Percentiles rank a stretch among this genome's conserved stretches.
phyloP scores from a whole-genome alignment of 441 rosid species.

The Populus hybrid region DNA sequence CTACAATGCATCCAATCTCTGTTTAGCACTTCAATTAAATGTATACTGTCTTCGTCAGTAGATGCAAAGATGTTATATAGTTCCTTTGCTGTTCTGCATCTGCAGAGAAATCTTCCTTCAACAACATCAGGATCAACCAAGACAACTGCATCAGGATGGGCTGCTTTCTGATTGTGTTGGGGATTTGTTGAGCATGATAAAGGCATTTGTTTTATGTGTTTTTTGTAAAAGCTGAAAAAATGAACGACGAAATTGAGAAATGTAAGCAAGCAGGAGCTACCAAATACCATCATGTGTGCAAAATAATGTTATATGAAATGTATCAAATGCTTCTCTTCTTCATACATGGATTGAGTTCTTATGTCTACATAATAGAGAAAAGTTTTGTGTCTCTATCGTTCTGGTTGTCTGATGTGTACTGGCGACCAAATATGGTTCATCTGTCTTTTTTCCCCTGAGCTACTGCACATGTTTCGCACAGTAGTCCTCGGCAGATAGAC shows the following conservation, averaged over 20 bases:
- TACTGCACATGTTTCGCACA: not conserved
- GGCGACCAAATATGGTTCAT: not conserved
- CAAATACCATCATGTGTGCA: conserved; percentile 27
- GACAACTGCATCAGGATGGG: conserved; percentile 89
- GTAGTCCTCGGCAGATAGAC: too few relatives aligned
- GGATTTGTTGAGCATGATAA: conserved; percentile 18
- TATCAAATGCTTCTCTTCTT: conserved; percentile 11
- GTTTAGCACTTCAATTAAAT: not conserved
- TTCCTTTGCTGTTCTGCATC: conserved; percentile 14
- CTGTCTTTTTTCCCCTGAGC: not conserved
- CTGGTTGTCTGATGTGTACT: not conserved
- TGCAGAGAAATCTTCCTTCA: conserved; percentile 84
- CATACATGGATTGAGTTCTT: conserved; percentile 11
- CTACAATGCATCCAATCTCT: not conserved
- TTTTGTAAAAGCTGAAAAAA: conserved; percentile 6
- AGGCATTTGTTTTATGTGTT: conserved; percentile 26
- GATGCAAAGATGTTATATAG: not conserved
- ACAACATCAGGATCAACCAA: conserved; percentile 48
- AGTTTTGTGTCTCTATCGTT: conserved; percentile 10
- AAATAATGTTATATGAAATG: conserved; percentile 26
- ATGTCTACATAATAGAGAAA: conserved; percentile 16
- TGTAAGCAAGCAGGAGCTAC: conserved; percentile 21
- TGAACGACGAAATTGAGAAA: conserved; percentile 13
- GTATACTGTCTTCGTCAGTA: not conserved
- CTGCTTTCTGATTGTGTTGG: conserved; percentile 60